phyloP scores from a whole-genome alignment of 140 eudicot genomes.

The Erigeron philadelphicus region DNA sequence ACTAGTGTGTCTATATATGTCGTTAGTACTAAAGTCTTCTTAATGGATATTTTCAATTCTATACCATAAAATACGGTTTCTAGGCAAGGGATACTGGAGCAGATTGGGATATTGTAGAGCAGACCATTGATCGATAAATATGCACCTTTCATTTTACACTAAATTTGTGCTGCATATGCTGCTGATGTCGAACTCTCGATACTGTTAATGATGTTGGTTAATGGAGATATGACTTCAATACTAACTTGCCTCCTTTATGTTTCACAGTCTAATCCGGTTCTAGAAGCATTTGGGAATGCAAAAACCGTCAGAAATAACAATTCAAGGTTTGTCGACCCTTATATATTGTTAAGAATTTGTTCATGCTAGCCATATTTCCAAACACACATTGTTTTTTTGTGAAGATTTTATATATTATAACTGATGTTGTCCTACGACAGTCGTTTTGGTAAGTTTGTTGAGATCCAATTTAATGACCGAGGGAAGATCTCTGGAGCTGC shows the following conservation, averaged over 20 bases:
- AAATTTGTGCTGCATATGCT: not conserved
- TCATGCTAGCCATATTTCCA: constrained; percentile 3
- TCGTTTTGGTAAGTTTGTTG: constrained; percentile 94
- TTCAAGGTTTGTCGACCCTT: constrained; percentile 48
- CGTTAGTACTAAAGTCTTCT: not conserved
- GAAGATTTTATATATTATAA: not conserved
- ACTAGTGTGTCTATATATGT: not conserved
- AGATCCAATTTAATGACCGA: constrained; percentile 62
- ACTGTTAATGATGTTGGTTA: not conserved
- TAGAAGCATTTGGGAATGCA: constrained; percentile 89
- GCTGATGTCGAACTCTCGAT: constrained; percentile 3
- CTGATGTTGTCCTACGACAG: constrained; percentile 33
- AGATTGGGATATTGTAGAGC: constrained; percentile 9
- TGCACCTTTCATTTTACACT: not conserved
- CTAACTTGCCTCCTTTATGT: constrained; percentile 5
- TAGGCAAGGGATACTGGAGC: constrained; percentile 57
- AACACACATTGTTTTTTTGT: constrained; percentile 9
- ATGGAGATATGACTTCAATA: not conserved
- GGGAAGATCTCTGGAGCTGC: constrained; percentile 94
- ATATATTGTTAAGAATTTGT: constrained; percentile 2
- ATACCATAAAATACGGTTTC: not conserved
- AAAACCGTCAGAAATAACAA: constrained; percentile 79
- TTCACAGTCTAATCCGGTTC: constrained; percentile 71
- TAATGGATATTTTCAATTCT: not conserved
- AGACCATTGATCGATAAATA: not conserved